phyloP scores from a whole-genome alignment of 2,329 filamentous ascomycete genomes.

The Chaetothyriales sp. region DNA sequence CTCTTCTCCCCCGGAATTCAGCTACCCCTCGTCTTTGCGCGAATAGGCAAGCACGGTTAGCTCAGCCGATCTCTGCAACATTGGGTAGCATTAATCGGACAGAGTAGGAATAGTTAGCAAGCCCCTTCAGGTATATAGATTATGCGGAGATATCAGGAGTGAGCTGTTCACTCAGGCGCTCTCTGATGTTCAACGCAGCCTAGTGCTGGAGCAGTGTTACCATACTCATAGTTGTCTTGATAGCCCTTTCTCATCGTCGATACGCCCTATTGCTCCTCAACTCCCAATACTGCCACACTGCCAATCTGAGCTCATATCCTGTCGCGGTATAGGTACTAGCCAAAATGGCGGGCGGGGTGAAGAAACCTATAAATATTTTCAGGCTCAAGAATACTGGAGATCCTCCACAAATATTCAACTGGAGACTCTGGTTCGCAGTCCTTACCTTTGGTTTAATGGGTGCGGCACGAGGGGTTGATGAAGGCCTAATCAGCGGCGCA shows the following conservation, averaged over 20 bases:
- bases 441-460: conserved; percentile 19
- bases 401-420: conserved; percentile 23
- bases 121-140: too few species aligned
- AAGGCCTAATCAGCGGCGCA: conserved; percentile 19
- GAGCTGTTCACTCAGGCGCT: not conserved
- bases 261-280: not conserved
- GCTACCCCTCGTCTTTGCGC: too few species aligned
- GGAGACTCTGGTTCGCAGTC: conserved; percentile 20
- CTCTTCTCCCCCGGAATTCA: too few species aligned
- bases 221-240: not conserved
- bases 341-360: conserved; percentile 16
- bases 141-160: too few species aligned
- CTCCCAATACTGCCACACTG: not conserved
- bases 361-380: conserved; percentile 30
- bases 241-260: not conserved
- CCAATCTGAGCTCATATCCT: not conserved
- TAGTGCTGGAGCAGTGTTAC: too few species aligned
- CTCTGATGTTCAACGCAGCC: too few species aligned
- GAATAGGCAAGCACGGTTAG: too few species aligned
- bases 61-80: too few species aligned
- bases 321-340: not conserved
- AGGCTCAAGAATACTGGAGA: conserved; percentile 21
- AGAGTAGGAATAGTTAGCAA: too few species aligned
- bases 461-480: conserved; percentile 15
- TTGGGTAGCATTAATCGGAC: too few species aligned